A percentile compares a stretch with the other conserved stretches of the same genome.
phyloP scores from a whole-genome alignment of 371 early-diverging fungal species.

The Mortierella sp. region DNA sequence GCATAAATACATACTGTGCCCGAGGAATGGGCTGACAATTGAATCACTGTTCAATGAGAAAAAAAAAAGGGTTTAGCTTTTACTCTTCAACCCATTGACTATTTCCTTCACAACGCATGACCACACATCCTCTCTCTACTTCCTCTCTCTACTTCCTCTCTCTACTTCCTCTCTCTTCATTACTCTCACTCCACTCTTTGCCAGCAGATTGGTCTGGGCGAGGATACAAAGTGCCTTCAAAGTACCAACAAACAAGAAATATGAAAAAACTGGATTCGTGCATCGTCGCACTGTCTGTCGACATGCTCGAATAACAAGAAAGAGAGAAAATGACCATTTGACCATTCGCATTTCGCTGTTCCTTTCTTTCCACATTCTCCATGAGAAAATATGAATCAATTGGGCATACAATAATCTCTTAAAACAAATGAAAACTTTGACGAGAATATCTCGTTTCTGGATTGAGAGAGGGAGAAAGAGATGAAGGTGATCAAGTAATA shows the following conservation, averaged over 20 bases:
- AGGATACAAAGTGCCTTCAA: not conserved
- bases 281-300: not conserved
- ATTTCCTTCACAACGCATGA: no score
- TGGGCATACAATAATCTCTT: not conserved
- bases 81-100: not conserved
- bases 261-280: not conserved
- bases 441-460: not conserved
- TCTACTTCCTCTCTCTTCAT: not conserved
- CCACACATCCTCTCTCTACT: not conserved
- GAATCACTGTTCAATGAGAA: not conserved
- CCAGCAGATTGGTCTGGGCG: not conserved
- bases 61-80: not conserved
- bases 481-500: not conserved
- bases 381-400: constrained; percentile 11
- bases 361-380: not conserved
- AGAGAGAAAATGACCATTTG: not conserved
- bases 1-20: not conserved
- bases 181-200: not conserved
- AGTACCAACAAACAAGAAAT: not conserved
- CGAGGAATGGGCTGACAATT: not conserved
- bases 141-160: no score
- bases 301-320: not conserved
- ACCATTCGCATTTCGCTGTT: not conserved
- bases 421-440: not conserved
- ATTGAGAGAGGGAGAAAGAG: not conserved